A percentile compares a stretch with the other conserved stretches of the same genome.
Conservation (phyloP, 768 basidiomycete species). For the Leccinum ochraceum region DNA sequence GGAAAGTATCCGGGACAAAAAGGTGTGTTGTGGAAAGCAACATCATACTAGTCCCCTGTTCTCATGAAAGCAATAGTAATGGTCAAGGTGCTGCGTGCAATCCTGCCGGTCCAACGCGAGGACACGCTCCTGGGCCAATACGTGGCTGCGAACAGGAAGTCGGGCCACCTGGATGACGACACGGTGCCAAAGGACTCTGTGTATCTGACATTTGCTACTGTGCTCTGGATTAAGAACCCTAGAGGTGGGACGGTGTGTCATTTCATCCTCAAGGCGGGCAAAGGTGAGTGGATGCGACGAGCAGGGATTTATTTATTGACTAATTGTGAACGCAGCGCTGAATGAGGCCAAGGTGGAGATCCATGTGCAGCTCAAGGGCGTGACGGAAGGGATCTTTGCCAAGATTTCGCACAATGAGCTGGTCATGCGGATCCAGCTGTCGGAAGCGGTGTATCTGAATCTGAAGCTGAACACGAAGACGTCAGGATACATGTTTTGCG, state of each 20-base stretch:
- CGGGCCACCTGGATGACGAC: constrained; percentile 98
- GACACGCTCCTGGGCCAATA: constrained; percentile 97
- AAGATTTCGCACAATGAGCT: constrained; percentile 96
- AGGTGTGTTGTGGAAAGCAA: constrained; percentile 51
- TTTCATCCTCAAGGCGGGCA: constrained; percentile 99
- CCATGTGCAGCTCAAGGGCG: constrained; percentile 97
- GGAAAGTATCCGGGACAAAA: constrained; percentile 98
- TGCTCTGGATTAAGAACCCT: constrained; percentile 92
- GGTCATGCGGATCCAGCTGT: constrained; percentile 96
- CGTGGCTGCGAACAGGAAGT: constrained; percentile 83
- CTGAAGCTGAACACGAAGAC: constrained; percentile 91
- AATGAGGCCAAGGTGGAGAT: constrained; percentile 99
- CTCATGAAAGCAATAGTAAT: constrained; percentile 15
- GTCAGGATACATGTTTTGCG: constrained; percentile 82
- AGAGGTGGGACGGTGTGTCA: constrained; percentile 97
- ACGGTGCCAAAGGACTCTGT: constrained; percentile 91
- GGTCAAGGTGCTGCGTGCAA: constrained; percentile 95
- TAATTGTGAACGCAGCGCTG: constrained; percentile 55
- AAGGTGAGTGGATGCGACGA: constrained; percentile 58
- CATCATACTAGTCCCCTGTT: constrained; percentile 6
- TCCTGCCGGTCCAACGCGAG: constrained; percentile 72
- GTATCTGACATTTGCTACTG: constrained; percentile 93
- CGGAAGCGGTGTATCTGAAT: constrained; percentile 82
- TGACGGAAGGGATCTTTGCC: constrained; percentile 94
- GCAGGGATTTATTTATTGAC: constrained; percentile 14